phyloP scores from a whole-genome alignment of 1,284 basidiomycete genomes.

The Schizophyllum commune region DNA sequence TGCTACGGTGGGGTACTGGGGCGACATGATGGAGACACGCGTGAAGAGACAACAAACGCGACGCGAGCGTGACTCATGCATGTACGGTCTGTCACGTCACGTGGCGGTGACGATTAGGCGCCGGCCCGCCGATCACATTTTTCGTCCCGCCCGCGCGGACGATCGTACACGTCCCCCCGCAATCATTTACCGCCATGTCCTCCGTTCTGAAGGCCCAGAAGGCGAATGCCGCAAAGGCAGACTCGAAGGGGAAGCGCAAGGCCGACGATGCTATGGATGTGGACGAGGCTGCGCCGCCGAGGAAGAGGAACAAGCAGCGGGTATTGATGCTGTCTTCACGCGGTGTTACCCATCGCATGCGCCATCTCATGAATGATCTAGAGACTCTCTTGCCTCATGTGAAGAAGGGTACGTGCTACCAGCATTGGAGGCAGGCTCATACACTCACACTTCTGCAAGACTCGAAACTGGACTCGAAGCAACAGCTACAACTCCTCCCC shows the following conservation, averaged over 20 bases:
- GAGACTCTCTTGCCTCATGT: constrained; percentile 89
- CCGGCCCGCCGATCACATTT: not conserved
- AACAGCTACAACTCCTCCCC: constrained; percentile 88
- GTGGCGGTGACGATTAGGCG: not conserved
- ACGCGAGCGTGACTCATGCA: not conserved
- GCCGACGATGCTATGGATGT: constrained; percentile 49
- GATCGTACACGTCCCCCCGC: not conserved
- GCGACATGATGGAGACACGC: not conserved
- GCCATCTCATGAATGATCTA: constrained; percentile 95
- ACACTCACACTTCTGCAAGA: constrained; percentile 39
- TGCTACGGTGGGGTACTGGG: not conserved
- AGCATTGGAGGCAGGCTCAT: constrained; percentile 1
- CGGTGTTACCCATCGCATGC: constrained; percentile 93
- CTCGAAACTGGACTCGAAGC: constrained; percentile 96
- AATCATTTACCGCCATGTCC: constrained; percentile 39
- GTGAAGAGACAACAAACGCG: not conserved
- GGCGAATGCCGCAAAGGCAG: constrained; percentile 43
- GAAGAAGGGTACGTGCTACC: constrained; percentile 76
- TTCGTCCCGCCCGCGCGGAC: not conserved
- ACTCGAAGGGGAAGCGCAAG: constrained; percentile 52
- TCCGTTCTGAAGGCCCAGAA: constrained; percentile 60
- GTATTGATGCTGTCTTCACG: constrained; percentile 91
- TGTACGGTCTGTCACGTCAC: not conserved
- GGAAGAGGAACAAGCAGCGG: constrained; percentile 74
- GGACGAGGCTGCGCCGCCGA: constrained; percentile 42